These are phyloP conservation scores for Diospyros kaki DNA, from an alignment of 148 eudicot genomes.

Conservation along the genomic window DNA sequence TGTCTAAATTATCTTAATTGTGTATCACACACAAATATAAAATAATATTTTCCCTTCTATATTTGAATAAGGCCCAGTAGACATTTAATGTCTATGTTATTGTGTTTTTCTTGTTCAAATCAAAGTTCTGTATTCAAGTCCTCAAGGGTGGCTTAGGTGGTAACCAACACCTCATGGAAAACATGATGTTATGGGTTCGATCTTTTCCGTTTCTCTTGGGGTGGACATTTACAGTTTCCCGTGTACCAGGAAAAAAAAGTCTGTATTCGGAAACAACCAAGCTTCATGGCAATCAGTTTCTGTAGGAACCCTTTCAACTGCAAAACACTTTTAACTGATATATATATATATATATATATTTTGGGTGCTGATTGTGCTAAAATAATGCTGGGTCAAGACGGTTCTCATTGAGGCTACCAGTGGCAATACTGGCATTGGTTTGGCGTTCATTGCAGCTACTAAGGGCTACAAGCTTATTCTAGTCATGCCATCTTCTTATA, in stretches of 20 bases:
- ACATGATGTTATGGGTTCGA: no score
- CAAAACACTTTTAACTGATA: not conserved
- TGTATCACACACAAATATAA: not conserved
- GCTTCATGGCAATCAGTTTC: not conserved
- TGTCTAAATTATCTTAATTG: no score
- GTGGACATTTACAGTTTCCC: no score
- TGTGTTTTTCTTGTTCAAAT: not conserved
- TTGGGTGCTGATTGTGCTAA: conserved; percentile 1
- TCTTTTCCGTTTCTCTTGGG: no score
- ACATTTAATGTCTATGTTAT: not conserved
- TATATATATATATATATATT: not conserved
- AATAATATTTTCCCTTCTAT: not conserved
- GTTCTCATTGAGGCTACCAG: conserved; percentile 73
- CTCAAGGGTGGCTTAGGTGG: no score
- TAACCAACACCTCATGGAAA: no score
- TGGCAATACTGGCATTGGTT: conserved; percentile 90
- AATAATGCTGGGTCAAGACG: conserved; percentile 39
- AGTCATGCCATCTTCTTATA: conserved; percentile 57
- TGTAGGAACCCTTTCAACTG: not conserved
- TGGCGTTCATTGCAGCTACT: conserved; percentile 79
- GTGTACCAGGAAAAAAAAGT: no score
- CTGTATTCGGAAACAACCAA: not conserved
- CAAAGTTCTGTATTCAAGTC: not conserved
- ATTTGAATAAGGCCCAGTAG: not conserved
- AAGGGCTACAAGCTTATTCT: conserved; percentile 75